Evolutionary conservation across 192 early-diverging fungal genomes (phyloP), one percentile per base, ranked within the genome.

Genomic region (Rhizoclosmatium globosum): DNA sequence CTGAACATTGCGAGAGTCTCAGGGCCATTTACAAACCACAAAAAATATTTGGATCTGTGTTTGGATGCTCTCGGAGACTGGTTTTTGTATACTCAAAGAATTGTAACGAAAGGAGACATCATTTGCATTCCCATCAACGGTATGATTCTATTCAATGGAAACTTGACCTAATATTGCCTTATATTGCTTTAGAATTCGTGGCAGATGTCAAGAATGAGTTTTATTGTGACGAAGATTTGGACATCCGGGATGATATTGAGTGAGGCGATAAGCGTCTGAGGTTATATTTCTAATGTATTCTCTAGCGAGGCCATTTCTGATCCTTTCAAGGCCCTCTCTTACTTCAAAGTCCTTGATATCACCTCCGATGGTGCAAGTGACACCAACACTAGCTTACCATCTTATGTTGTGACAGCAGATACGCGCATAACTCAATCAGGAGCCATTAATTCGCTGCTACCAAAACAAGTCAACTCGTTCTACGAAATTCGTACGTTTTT

Each of bases 101-200:
- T 94, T 38, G 92, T 94, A n/a, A 85, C 85, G 53, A 87, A 92
- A 62, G 91, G 89, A 1, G 93, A 94, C 78, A 66, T 95, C 7
- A 83, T 95, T 42, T 80, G 85, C 15, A 88, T 95, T 41, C 74
- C 82, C 6, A 73, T 94, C 60, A 88, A 95, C 79, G 90, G 90
- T 92, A 57, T 56, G 48, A 66, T 23, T 42, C 7, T 71, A 53
- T 38, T 46, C 19, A 50, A 6, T 47, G 19, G 84, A 64, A 79
- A 68, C 2, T 79, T 15, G 3, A 39, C 2, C 23, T 74, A 31
- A 2, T 82, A 83, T 89, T 77, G 91, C 91, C 45, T 69, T 69
- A 69, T 87, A 47, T 44, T 86, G 46, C 62, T 2, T 84, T 86
- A 75, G 67, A 77, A 17, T 47, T 60, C 23, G 60, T 7, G 11